phyloP scores from a whole-genome alignment of 176 grass and related monocot genomes.

The Hordeum marinum region DNA sequence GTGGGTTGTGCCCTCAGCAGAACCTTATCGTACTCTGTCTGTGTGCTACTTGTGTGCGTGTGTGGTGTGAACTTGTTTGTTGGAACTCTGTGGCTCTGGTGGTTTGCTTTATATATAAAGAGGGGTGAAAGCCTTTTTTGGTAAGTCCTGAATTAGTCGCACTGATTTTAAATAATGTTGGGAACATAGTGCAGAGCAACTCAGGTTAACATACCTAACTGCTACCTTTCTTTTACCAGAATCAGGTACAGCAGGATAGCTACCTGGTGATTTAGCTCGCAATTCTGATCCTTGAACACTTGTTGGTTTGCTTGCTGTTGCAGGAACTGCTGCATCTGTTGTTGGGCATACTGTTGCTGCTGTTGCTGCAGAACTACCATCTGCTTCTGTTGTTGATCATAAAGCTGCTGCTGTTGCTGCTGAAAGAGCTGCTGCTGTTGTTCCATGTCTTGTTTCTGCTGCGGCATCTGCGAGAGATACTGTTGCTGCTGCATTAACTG shows the following conservation, averaged over 20 bases:
- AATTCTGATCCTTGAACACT: slow-evolving; percentile 31
- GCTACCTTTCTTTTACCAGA: not conserved
- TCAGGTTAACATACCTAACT: not conserved
- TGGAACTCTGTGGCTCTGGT: too few species aligned
- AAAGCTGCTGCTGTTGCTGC: slow-evolving; percentile 52
- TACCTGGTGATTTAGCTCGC: slow-evolving; percentile 46
- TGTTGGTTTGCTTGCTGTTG: slow-evolving; percentile 45
- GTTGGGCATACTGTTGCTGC: slow-evolving; percentile 47
- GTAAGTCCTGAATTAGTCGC: not conserved
- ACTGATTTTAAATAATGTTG: not conserved
- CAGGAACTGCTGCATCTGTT: slow-evolving; percentile 41
- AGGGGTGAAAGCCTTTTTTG: too few species aligned
- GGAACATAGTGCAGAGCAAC: not conserved
- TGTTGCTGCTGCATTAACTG: slow-evolving; percentile 38
- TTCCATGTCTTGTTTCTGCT: slow-evolving; percentile 21
- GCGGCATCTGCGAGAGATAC: slow-evolving; percentile 22
- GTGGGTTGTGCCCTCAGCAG: too few species aligned
- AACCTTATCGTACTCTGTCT: too few species aligned
- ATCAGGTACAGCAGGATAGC: not conserved
- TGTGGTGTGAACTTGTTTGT: too few species aligned
- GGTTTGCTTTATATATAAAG: too few species aligned
- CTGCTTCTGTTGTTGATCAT: slow-evolving; percentile 57
- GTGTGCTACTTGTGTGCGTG: too few species aligned
- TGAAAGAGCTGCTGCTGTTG: slow-evolving; percentile 45
- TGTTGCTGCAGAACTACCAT: slow-evolving; percentile 48